Base-by-base conservation (phyloP, 2,329 filamentous ascomycete species). In the Diaporthe aspalathi region DNA sequence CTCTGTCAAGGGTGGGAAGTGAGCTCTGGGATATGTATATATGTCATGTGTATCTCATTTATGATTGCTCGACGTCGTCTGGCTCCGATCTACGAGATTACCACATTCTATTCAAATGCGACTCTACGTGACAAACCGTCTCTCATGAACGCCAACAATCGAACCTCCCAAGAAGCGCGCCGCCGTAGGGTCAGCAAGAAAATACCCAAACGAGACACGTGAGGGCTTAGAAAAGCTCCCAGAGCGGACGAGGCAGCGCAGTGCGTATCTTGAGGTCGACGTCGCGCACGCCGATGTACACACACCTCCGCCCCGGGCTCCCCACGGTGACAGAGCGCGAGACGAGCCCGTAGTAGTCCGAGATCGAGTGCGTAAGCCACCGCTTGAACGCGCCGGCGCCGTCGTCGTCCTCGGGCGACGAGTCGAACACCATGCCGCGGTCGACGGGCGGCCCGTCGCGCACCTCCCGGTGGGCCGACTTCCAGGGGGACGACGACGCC, bases 321-420 rank as follows among this genome's bases (percentile, higher is more conserved):
- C 90, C 91, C 1, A 92, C 87, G 0, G 92, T 92, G 72, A 95
- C 89, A 5, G 93, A 95, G 84, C 91, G 94, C 24, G 95, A 97
- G 73, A 91, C 89, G 70, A 98, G 87, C 54, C 94, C 95, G 79
- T 98, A 98, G 81, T 98, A 98, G 50, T 92, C 90, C 12, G 94
- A 95, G 74, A 98, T 95, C 71, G 93, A 93, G 81, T 98, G 95
- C 1, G 97, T 94, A 68, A 98, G 89, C 93, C 95, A 98, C 74
- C 95, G 93, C 75, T 93, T 94, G 84, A 97, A 98, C 5, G 92
- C 89, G 63, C 93, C 93, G 9, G 90, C 89, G 72, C 91, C 90
- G 76, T 95, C 94, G 70, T 92, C 90, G 20, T 90, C 92, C 43
- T 92, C 84, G 22, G 49, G 49, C 12, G 54, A 43, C 56, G 91